Evolutionary conservation across 179 eudicot genomes (phyloP), one percentile per base, ranked within the genome.

Genomic region (Camellia oleifera): DNA sequence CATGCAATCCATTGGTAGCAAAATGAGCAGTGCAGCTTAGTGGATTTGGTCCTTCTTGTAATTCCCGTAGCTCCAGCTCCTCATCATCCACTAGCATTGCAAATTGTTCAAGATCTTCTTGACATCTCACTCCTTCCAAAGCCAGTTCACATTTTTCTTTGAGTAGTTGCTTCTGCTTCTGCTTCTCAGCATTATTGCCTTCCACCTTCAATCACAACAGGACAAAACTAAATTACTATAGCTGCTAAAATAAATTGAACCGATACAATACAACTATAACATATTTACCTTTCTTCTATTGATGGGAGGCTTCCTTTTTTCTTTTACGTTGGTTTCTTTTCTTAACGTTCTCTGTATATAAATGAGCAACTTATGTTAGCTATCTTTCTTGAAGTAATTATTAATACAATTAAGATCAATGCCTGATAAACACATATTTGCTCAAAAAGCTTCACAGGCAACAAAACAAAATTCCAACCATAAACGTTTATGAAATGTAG

Each of bases 41-140:
- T 50, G 95, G 93, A 87, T 84, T 90, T 12, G 94, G 85, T 79
- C 95, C 97, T 77, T 89, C 91, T 86, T 89, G 94, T 77, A 88
- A 81, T 85, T 88, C 93, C 87, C 86, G 83, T 69, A 96, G 83
- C 86, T 96, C 99, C 82, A 96, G 82, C 85, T 96, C 99, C 87
- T 96, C 99, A 85, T 96, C 99, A 87, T 96, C 99, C 61, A 83
- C 80, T 73, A 90, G 84, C 73, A 76, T 69, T 4, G 85, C 81
- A 84, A 80, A 88, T 60, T 87, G 86, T 77, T 86, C 81, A 23
- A 76, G 65, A 74, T 82, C 82, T 66, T 83, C 92, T 80, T 88
- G 88, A 71, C 82, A 74, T 80, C 82, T 82, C 50, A 72, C 78
- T 74, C 82, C 76, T 74, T 86, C 87, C 72, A 90, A 81, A 84